Base-by-base conservation (phyloP, 805 yeast genomes). In the Metschnikowia continentalis region DNA sequence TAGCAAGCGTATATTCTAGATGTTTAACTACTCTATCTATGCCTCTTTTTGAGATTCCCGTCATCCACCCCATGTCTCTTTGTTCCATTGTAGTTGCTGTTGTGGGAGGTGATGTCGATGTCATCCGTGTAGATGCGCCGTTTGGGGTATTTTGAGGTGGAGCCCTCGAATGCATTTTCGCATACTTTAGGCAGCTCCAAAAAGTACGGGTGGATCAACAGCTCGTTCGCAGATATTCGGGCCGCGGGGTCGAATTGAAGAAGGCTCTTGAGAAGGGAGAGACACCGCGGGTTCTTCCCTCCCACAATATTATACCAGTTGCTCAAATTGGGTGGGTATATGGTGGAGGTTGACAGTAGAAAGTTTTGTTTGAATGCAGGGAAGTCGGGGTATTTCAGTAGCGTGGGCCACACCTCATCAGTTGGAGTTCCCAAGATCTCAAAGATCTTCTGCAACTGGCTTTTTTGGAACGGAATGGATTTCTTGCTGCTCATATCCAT, bases 371-470 rank as follows among this genome's bases (percentile, higher is more conserved):
- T 71, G 52, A 73, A 71, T 15, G 72, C 63, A 20, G 57, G 56
- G 64, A 78, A 94, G 62, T 94, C 99, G 0, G 99, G 98, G 62
- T 90, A 91, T 55, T 82, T 83, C 39, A 77, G 74, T 36, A 94
- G 67, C 20, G 84, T 75, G 0, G 94, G 86, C 98, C 99, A 94
- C 44, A 73, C 77, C n/a, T 83, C 79, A 5, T 74, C 63, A 3
- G 80, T 80, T 0, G 99, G 99, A 0, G 96, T 82, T 0, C 99
- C 99, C 54, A 94, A 69, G n/a, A 94, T 85, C 66, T 94, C 98
- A 26, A 94, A 74, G 22, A 94, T 91, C 64, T 90, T 90, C 61
- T 88, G 86, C 64, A 92, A 78, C 70, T 94, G 99, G 64, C 88
- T 91, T 51, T 86, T 83, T 67, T 94, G 99, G 68, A 94, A 94